These are phyloP conservation scores for Echinosophora koreensis DNA, from an alignment of 306 rosid genomes.

Conservation along the genomic window DNA sequence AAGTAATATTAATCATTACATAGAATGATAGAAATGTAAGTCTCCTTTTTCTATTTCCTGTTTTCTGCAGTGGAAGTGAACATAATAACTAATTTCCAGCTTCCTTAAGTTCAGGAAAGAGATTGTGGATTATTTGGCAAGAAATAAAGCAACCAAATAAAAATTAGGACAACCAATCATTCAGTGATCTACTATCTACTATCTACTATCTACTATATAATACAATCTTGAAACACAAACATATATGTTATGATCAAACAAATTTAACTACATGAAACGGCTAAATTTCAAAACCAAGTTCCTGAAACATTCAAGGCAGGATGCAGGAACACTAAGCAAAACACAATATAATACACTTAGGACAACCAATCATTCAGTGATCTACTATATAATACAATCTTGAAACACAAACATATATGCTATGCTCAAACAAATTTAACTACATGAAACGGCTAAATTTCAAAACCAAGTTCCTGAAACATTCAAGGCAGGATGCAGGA, in stretches of 20 bases:
- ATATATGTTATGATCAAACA: neutral
- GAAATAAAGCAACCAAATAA: neutral
- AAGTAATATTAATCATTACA: conserved; percentile 9
- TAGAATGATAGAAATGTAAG: neutral
- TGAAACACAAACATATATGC: neutral
- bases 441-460: neutral
- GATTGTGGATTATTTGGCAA: neutral
- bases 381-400: too few relatives aligned
- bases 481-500: too few relatives aligned
- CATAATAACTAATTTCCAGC: neutral
- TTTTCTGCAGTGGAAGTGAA: conserved; percentile 1
- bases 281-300: neutral
- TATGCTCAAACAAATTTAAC: neutral
- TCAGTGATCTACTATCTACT: neutral
- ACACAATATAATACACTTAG: neutral
- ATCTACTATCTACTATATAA: too few relatives aligned
- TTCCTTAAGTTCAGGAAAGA: neutral
- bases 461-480: neutral
- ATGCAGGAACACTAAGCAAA: too few relatives aligned
- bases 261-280: neutral
- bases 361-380: neutral
- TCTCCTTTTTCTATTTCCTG: neutral
- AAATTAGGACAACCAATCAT: neutral
- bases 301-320: neutral
- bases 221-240: too few relatives aligned